Conservation (phyloP, 257 asterid species). For the Coffea canephora region DNA sequence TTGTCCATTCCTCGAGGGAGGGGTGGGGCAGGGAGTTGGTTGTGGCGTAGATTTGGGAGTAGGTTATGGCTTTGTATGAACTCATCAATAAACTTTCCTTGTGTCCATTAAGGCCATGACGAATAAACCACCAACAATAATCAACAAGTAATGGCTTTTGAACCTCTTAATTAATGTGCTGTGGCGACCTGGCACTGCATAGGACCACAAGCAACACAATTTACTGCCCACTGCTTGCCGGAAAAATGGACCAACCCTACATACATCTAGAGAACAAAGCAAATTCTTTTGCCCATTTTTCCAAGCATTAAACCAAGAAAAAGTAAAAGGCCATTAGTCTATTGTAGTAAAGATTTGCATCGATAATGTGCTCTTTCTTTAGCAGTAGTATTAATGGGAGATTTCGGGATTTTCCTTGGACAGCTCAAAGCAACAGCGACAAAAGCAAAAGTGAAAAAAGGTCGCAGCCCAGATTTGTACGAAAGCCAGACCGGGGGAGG, state of each 20-base stretch:
- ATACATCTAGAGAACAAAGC: background rate
- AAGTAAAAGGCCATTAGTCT: background rate
- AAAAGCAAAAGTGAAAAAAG: conserved; percentile 20
- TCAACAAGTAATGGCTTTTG: background rate
- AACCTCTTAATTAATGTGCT: background rate
- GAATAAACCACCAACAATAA: background rate
- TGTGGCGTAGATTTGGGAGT: conserved; percentile 3
- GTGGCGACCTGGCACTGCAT: background rate
- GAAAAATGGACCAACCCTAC: background rate
- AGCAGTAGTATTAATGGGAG: conserved; percentile 14
- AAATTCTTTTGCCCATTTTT: background rate
- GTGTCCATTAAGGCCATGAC: background rate
- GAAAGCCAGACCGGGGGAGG: background rate
- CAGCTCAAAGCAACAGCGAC: conserved; percentile 19
- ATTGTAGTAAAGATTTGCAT: background rate
- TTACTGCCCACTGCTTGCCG: background rate
- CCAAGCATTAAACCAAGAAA: background rate
- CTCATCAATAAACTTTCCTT: conserved; percentile 2
- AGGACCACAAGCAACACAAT: background rate
- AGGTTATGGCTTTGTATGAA: conserved; percentile 2
- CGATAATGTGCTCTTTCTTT: background rate
- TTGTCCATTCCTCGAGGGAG: too few relatives aligned
- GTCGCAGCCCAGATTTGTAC: background rate
- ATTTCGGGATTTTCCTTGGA: background rate
- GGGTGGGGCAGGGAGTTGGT: too few relatives aligned